Conservation (phyloP, 108 stramenopile genomes). For the Nannochloropsis salina region DNA sequence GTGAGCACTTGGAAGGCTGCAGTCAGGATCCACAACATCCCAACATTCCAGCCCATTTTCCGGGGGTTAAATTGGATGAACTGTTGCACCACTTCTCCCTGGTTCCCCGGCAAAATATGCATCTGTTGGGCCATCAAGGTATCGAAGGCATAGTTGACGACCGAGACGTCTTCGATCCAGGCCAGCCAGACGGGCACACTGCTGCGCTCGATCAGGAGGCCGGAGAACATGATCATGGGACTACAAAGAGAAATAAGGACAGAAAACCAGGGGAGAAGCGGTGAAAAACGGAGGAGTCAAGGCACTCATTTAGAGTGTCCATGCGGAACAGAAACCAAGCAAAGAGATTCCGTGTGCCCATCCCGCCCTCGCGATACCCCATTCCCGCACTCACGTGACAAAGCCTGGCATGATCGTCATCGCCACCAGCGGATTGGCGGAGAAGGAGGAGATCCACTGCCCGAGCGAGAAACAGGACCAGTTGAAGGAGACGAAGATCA, state of each 20-base stretch:
- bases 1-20: constrained; percentile 6
- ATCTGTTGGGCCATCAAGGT: constrained; percentile 10
- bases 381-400: not conserved
- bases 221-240: not conserved
- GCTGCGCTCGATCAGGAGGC: constrained; percentile 12
- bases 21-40: not conserved
- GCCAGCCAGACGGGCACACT: constrained; percentile 9
- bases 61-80: not conserved
- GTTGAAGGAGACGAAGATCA: not conserved
- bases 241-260: not conserved
- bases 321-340: not conserved
- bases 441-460: constrained; percentile 11
- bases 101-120: not conserved
- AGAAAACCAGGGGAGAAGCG: not conserved
- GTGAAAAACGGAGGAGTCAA: not conserved
- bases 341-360: not conserved
- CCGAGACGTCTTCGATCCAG: not conserved
- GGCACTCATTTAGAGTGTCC: not conserved
- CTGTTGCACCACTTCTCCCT: not conserved
- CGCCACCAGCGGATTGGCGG: not conserved
- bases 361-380: not conserved
- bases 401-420: constrained; percentile 8
- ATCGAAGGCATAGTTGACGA: not conserved
- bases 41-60: not conserved
- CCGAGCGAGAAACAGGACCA: constrained; percentile 4